Evolutionary conservation across 2,329 filamentous ascomycete genomes (phyloP), one percentile per base, ranked within the genome.

Genomic region (Celoporthe dispersa): DNA sequence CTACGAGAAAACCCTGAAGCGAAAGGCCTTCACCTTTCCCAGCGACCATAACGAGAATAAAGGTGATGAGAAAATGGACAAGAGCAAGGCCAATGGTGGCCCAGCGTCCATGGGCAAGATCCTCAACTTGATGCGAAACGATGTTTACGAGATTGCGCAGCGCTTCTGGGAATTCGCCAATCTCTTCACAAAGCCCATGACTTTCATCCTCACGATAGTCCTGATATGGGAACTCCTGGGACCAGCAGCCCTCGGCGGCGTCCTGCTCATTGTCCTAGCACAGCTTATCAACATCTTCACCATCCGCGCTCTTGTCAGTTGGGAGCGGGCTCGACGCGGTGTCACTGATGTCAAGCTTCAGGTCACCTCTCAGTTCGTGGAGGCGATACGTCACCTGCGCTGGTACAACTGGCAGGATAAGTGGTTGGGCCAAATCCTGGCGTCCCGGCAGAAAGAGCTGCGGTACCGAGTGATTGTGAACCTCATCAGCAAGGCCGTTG

Each of bases 31-130:
- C 70, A 82, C 82, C 0, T 80, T 82, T 57, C 80, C 78, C 3
- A 80, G 78, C 55, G 70, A 77, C 59, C 76, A 65, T 70, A 80
- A 73, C 53, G 75, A 74, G 70, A 78, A 77, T 69, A 78, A 75
- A 44, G 71, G 76, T 1, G 76, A 75, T 33, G 77, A 79, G n/a
- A 72, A 75, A 9, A 75, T 74, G 7, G 68, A 70, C 8, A 68
- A 74, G 8, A 68, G 71, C 7, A 72, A 72, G 7, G 73, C 72
- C 25, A 71, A 66, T n/a, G 59, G 68, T 35, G 68, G 71, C 2
- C 87, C 91, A 2, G 93, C 94, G 0, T 94, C 92, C 0, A 95
- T 94, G 80, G 94, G 94, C 9, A 97, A 97, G 77, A 96, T 97
- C 66, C 86, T 97, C 71, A 97, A 97, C 75, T 81, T 97, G 2